These are phyloP conservation scores for Nymphaea colorata DNA, from an alignment of 164 flowering plant genomes.

Conservation along the genomic window DNA sequence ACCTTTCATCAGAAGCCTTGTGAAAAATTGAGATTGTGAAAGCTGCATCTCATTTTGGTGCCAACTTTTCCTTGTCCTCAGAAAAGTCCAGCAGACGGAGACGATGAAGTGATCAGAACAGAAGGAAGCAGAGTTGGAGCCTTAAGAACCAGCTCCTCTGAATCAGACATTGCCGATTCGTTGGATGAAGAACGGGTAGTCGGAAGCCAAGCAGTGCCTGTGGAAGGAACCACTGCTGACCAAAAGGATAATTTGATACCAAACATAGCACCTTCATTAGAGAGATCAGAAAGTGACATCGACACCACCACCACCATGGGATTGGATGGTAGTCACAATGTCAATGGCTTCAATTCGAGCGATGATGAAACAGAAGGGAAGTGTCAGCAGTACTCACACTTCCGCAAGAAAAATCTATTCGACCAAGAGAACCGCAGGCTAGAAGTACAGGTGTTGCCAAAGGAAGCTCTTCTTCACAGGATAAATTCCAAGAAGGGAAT, in stretches of 20 bases:
- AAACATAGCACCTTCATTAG: slow-evolving; percentile 10
- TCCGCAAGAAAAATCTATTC: slow-evolving; percentile 12
- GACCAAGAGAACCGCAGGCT: slow-evolving; percentile 16
- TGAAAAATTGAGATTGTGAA: neutral
- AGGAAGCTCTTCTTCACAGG: slow-evolving; percentile 42
- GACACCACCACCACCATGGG: slow-evolving; percentile 4
- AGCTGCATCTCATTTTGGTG: neutral
- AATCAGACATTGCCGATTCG: slow-evolving; percentile 1
- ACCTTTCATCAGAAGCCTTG: neutral
- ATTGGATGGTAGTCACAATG: slow-evolving; percentile 1
- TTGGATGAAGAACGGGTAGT: neutral
- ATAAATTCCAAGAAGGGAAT: slow-evolving; percentile 55
- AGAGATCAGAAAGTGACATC: slow-evolving; percentile 15
- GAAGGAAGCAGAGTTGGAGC: neutral
- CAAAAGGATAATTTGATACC: slow-evolving; percentile 27
- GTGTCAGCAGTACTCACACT: slow-evolving; percentile 10
- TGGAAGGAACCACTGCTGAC: neutral
- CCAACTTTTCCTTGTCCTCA: slow-evolving; percentile 12
- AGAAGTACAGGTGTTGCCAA: slow-evolving; percentile 24
- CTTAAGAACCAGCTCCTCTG: slow-evolving; percentile 5
- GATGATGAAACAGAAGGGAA: slow-evolving; percentile 26
- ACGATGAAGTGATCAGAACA: slow-evolving; percentile 16
- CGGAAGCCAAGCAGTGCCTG: neutral
- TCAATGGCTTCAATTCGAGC: slow-evolving; percentile 11
- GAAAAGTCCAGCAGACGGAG: slow-evolving; percentile 53